Conservation (phyloP, 2,329 filamentous ascomycete species). For the Penicillium sp. region DNA sequence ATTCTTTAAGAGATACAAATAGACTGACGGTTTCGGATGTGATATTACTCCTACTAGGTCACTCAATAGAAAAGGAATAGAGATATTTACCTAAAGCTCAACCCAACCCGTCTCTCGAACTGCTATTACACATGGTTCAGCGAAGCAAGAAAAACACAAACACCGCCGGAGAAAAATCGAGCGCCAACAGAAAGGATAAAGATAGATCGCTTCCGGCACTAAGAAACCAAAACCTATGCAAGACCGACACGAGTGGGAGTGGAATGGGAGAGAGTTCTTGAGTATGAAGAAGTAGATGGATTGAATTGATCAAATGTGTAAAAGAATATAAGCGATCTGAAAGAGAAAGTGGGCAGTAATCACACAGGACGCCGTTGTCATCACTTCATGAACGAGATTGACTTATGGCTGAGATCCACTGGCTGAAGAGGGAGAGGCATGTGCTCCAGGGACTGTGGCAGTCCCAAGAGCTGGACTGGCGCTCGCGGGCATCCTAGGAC, state of each 20-base stretch:
- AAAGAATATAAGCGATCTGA: conserved; percentile 18
- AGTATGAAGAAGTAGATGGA: conserved; percentile 2
- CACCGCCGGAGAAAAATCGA: conserved; percentile 7
- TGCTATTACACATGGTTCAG: conserved; percentile 7
- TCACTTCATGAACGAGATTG: conserved; percentile 20
- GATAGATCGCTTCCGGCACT: conserved; percentile 17
- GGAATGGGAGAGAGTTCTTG: conserved; percentile 7
- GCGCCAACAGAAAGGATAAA: conserved; percentile 8
- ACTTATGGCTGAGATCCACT: conserved; percentile 19
- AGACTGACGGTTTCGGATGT: no score
- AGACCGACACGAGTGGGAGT: conserved; percentile 6
- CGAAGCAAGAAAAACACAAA: conserved; percentile 5
- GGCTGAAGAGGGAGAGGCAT: conserved; percentile 14
- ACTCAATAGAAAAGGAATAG: not conserved
- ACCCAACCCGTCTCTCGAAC: not conserved
- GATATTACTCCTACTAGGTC: not conserved
- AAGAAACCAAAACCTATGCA: conserved; percentile 20
- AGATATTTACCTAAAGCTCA: conserved; percentile 1
- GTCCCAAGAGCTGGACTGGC: conserved; percentile 20
- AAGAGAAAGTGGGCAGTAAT: conserved; percentile 11
- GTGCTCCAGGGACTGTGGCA: not conserved
- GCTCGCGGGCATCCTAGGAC: conserved; percentile 13
- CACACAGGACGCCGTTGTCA: conserved; percentile 18
- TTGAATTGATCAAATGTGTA: conserved; percentile 12
- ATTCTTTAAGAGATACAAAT: no score